phyloP scores from a whole-genome alignment of 371 early-diverging fungal species.

The Circinella umbellata region DNA sequence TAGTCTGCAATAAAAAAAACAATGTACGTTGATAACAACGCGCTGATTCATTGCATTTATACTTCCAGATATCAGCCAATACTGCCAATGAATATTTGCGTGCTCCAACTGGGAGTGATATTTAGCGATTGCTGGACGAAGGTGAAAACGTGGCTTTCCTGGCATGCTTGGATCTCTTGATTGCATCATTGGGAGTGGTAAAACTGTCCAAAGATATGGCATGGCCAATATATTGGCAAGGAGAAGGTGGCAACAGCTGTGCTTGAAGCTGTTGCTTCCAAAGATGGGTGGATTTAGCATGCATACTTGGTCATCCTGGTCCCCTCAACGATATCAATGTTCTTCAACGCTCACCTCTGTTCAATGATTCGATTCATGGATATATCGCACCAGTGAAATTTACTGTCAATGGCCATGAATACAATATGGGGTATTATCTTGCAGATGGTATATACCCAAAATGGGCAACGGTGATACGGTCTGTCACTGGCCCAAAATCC shows the following conservation, averaged over 20 bases:
- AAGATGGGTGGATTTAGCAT: conserved; percentile 3
- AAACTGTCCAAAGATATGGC: conserved; percentile 5
- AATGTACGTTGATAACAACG: no score
- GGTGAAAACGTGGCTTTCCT: background rate
- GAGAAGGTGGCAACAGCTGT: background rate
- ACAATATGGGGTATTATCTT: conserved; percentile 1
- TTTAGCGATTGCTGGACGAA: background rate
- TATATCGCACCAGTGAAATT: background rate
- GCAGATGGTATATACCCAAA: conserved; percentile 6
- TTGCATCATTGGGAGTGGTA: conserved; percentile 10
- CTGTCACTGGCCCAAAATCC: background rate
- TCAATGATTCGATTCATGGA: background rate
- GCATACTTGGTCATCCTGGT: conserved; percentile 1
- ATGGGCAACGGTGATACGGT: background rate
- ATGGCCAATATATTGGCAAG: background rate
- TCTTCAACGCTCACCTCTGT: background rate
- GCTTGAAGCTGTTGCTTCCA: background rate
- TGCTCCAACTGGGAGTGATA: background rate
- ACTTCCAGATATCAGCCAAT: no score
- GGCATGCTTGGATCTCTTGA: conserved; percentile 3
- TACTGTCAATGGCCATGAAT: background rate
- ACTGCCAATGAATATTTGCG: conserved; percentile 1
- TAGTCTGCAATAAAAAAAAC: no score
- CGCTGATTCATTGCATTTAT: no score
- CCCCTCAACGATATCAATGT: background rate